A percentile compares a stretch with the other conserved stretches of the same genome.
phyloP scores from a whole-genome alignment of 1,284 basidiomycete genomes.

The Marasmius fiardii region DNA sequence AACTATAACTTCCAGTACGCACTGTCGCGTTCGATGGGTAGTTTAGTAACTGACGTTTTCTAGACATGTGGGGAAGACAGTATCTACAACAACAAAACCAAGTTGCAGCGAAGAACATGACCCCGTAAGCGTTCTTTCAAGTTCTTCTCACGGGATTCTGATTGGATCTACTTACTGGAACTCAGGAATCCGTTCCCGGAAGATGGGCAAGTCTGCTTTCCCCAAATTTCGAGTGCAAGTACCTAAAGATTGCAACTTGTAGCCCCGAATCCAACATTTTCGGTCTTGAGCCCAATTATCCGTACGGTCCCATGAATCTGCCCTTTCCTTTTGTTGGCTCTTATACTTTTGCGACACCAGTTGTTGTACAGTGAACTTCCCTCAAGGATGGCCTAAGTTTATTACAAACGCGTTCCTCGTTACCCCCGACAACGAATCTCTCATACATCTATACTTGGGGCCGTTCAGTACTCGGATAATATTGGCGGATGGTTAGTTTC shows the following conservation, averaged over 20 bases:
- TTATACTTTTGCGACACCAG: conserved; percentile 22
- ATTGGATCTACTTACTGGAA: not conserved
- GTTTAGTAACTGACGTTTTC: not conserved
- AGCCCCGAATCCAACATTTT: conserved; percentile 58
- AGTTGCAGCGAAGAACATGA: conserved; percentile 55
- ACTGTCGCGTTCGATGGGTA: not conserved
- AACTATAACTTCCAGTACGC: conserved; percentile 45
- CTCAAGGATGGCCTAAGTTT: conserved; percentile 62
- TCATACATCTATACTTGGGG: conserved; percentile 54
- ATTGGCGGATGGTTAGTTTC: conserved; percentile 35
- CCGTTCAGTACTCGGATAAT: conserved; percentile 43
- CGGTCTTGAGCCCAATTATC: conserved; percentile 45
- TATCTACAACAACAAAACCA: conserved; percentile 62
- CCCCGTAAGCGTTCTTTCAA: conserved; percentile 33
- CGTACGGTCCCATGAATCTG: conserved; percentile 23
- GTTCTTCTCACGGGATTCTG: not conserved
- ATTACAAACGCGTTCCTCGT: conserved; percentile 52
- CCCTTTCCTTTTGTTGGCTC: not conserved
- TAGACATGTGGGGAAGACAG: conserved; percentile 58
- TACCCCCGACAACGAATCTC: conserved; percentile 42
- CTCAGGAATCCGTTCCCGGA: conserved; percentile 51
- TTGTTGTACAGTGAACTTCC: conserved; percentile 60
- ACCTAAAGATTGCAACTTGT: not conserved
- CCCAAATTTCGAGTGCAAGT: not conserved
- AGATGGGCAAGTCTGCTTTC: conserved; percentile 35